Base-by-base conservation (phyloP, 2,329 filamentous ascomycete species). In the Arthroderma uncinatum region DNA sequence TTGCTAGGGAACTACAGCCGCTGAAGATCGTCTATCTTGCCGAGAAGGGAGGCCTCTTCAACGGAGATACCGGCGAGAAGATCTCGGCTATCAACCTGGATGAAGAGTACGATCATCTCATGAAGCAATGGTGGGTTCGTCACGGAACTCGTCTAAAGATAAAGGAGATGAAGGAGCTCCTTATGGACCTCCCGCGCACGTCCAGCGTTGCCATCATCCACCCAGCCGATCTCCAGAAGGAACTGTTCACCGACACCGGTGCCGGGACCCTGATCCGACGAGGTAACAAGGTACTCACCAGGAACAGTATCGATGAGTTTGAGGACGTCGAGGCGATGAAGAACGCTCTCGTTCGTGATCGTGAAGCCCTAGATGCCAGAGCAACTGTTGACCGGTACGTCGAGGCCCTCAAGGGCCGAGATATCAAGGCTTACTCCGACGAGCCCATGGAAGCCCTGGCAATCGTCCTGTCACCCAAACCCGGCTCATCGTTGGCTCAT, bases 21-120 rank as follows among this genome's bases (percentile, higher is more conserved):
- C 77, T 97, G 66, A 98, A 98, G 82, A 92, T 97, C 60, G 91
- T 98, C 59, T 98, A 96, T 71, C 80, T 97, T n/a, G 94, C 90
- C 4, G 93, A 98, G 76, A 97, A 97, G 80, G 93, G 93, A 53
- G 93, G 92, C 6, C 76, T 98, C 34, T 95, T 95, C 74, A 89
- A 97, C 69, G 91, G 90, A 59, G 88, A 95, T 62, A 88, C 85
- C n/a, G 87, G 86, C 59, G 86, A 92, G 77, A 95, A 95, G 77
- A 97, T 97, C 68, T 95, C 92, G 4, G 88, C 87, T 59, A 97
- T 97, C 75, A 97, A 97, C 75, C 79, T 98, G 58, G 93, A 98
- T 69, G 91, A 95, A 74, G 93, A 98, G 75, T 97, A 88, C 67
- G 89, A 95, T 59, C 81, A 88, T 68, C 81, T 96, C 67, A 95